Conservation (phyloP, 148 eudicot genomes). For the Rheum nobile region DNA sequence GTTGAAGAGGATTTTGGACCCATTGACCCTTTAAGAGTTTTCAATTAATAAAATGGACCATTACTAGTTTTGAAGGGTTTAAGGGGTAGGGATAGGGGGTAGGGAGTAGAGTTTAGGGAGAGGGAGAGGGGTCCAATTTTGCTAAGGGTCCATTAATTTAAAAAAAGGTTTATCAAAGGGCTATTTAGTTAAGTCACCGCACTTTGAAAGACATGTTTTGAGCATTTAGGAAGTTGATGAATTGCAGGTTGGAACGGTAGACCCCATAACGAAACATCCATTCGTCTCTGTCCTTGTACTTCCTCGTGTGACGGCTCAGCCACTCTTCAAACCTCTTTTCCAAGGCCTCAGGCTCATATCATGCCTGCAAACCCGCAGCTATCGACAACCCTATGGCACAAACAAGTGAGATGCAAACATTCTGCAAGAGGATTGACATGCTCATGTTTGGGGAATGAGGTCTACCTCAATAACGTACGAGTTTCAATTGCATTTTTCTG, state of each 20-base stretch:
- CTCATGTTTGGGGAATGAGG: background rate
- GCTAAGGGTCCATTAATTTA: no score
- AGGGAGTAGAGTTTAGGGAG: no score
- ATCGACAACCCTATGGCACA: constrained; percentile 8
- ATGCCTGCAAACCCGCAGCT: background rate
- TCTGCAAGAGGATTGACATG: background rate
- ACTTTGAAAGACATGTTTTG: constrained; percentile 31
- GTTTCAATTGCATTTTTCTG: background rate
- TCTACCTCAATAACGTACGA: background rate
- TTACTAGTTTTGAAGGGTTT: no score
- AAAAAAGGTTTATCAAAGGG: no score
- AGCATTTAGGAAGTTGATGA: constrained; percentile 27
- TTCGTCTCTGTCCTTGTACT: constrained; percentile 20
- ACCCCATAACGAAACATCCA: constrained; percentile 26
- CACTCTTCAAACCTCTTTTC: constrained; percentile 21
- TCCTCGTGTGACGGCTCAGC: constrained; percentile 13
- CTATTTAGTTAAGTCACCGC: no score
- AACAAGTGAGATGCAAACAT: background rate
- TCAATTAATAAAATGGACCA: no score
- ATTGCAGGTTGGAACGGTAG: constrained; percentile 31
- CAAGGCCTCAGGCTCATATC: constrained; percentile 8
- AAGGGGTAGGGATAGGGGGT: no score
- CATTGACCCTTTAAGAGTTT: no score
- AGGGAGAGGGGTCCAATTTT: no score
- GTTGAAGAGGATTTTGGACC: no score